Evolutionary conservation across 192 early-diverging fungal species (phyloP).

Genomic region (Coemansia sp.): DNA sequence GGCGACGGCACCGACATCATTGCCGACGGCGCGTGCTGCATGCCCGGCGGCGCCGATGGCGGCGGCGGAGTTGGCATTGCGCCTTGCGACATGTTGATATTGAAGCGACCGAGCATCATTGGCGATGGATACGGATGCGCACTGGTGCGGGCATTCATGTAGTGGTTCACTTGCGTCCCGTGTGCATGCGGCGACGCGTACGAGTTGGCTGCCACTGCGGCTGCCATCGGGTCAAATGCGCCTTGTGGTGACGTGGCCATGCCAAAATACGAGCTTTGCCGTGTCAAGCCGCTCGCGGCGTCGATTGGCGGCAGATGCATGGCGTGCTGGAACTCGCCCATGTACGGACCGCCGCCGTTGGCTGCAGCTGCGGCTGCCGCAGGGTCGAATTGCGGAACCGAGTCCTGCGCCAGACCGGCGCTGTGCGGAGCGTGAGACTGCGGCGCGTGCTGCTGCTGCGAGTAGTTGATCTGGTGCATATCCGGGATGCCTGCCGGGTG

Average conservation of each 20-base stretch:
- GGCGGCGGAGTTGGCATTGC: slow-evolving; percentile 26
- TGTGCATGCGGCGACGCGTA: slow-evolving; percentile 27
- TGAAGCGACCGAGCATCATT: slow-evolving; percentile 47
- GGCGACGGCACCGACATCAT: slow-evolving; percentile 10
- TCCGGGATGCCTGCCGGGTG: slow-evolving; percentile 26
- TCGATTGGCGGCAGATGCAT: slow-evolving; percentile 49
- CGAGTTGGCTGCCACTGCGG: slow-evolving; percentile 29
- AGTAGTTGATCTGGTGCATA: slow-evolving; percentile 31
- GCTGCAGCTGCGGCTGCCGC: slow-evolving; percentile 19
- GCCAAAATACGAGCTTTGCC: slow-evolving; percentile 46
- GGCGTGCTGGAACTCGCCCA: slow-evolving; percentile 41
- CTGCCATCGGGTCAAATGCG: slow-evolving; percentile 40
- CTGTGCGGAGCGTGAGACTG: slow-evolving; percentile 9
- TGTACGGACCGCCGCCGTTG: slow-evolving; percentile 24
- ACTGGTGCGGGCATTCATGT: slow-evolving; percentile 6
- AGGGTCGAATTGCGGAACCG: slow-evolving; percentile 28
- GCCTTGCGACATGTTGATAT: slow-evolving; percentile 22
- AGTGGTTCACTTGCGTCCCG: slow-evolving; percentile 10
- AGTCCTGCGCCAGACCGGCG: background rate
- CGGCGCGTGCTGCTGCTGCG: slow-evolving; percentile 17
- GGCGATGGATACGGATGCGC: slow-evolving; percentile 37
- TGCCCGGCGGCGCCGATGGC: slow-evolving; percentile 10
- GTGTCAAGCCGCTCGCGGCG: slow-evolving; percentile 18
- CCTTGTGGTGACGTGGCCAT: slow-evolving; percentile 25
- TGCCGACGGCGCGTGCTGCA: slow-evolving; percentile 8